Evolutionary conservation across 2,329 filamentous ascomycete species (phyloP), one percentile per base, ranked within the genome.

Genomic region (Bretziella fagacearum): DNA sequence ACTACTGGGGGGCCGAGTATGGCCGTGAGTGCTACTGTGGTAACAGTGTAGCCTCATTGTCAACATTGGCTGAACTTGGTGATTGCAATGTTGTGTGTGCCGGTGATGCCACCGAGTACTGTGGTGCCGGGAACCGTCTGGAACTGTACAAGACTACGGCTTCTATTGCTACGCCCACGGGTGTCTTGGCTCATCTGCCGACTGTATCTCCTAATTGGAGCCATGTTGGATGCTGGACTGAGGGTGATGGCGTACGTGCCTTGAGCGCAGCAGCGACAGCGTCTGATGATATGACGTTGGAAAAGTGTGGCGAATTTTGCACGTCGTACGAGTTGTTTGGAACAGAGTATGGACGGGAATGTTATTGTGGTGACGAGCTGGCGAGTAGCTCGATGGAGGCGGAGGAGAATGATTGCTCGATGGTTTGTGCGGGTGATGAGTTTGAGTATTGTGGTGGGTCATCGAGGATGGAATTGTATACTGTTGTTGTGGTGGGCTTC

Each of bases 11-110:
- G 2, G 66, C 68, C 4, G 69, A 73, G 53, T 73, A 68, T 51
- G 67, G 68, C 7, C 60, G 66, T 23, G 69, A 73, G 56, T 71
- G 68, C 55, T 71, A 68, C 53, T 73, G 69, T 55, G 68, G 67
- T 27, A 65, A 71, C 53, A 56, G 55, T 3, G 55, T 70, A 7
- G 54, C 54, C 18, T 44, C 53, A 23, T 56, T 54, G 25, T 58
- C 57, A 35, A 48, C 51, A 3, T 54, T 53, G 6, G 60, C 58
- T 2, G 55, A 58, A 4, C 41, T 61, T 15, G 51, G 48, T 3
- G 56, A 63, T 15, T 63, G 61, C 57, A 58, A 59, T 52, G 63
- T 67, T 57, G 51, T 55, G 13, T 68, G 65, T 53, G 60, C 58
- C n/a, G 65, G 65, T 32, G 61, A 66, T 33, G 46, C 54, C 3